Percentiles rank a stretch among this genome's conserved stretches.
phyloP scores from a whole-genome alignment of 148 eudicot species.

The Salicornia ramosissima region DNA sequence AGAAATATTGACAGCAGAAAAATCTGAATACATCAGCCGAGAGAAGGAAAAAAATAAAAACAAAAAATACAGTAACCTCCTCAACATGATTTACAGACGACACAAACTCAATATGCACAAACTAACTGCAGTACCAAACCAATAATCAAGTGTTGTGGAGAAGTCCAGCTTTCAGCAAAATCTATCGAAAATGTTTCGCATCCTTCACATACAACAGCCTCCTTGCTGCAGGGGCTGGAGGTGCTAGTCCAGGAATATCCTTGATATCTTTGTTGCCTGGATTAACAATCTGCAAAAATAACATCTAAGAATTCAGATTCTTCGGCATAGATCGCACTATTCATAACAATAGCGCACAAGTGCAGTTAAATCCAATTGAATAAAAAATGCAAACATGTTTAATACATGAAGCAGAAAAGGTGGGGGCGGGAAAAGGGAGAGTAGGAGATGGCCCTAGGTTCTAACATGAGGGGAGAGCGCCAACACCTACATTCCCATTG shows the following conservation, averaged over 20 bases:
- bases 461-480: background rate
- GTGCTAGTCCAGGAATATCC: constrained; percentile 95
- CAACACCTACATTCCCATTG: too few relatives aligned
- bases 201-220: constrained; percentile 54
- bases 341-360: background rate
- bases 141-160: constrained; percentile 14
- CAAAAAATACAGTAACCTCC: constrained; percentile 18
- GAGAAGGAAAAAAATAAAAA: background rate
- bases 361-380: background rate
- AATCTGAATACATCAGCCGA: constrained; percentile 13
- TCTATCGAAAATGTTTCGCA: constrained; percentile 27
- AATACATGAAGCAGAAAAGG: too few relatives aligned
- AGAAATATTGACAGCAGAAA: constrained; percentile 22
- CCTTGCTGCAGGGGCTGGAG: constrained; percentile 80
- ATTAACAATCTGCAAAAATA: constrained; percentile 54
- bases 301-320: background rate
- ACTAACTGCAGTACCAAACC: constrained; percentile 6
- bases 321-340: background rate
- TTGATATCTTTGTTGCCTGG: constrained; percentile 78
- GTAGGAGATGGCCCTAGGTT: background rate
- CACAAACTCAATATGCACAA: constrained; percentile 30
- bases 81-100: constrained; percentile 28
- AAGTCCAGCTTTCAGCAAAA: background rate
- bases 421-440: background rate
- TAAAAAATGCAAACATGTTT: background rate